Percentiles rank a stretch among this genome's conserved stretches.
These are phyloP conservation scores for Diplodia scrobiculata DNA, from an alignment of 2,329 filamentous ascomycete genomes.

Conservation along the genomic window DNA sequence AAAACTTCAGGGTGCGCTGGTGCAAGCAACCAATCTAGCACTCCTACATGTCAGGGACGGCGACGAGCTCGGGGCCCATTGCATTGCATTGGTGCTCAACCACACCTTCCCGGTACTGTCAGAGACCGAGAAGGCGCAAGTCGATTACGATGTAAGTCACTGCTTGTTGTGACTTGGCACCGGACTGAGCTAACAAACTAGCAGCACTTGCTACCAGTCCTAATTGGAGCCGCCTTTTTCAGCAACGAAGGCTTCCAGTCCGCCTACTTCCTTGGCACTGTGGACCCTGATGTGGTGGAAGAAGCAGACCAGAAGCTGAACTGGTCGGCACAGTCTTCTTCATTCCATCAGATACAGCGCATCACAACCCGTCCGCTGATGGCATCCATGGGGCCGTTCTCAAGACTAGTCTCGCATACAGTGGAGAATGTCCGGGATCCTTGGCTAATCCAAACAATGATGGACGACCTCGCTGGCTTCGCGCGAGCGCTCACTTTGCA, in stretches of 20 bases:
- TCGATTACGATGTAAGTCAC: constrained; percentile 63
- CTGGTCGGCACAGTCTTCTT: constrained; percentile 65
- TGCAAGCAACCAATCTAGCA: constrained; percentile 75
- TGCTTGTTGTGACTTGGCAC: neutral
- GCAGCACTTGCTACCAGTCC: constrained; percentile 63
- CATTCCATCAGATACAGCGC: constrained; percentile 61
- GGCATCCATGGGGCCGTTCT: constrained; percentile 66
- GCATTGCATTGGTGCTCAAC: constrained; percentile 70
- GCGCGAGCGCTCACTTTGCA: constrained; percentile 65
- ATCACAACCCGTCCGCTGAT: constrained; percentile 65
- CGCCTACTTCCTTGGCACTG: constrained; percentile 71
- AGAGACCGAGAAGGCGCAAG: constrained; percentile 57
- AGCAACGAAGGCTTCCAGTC: constrained; percentile 72
- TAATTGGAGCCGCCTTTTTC: constrained; percentile 68
- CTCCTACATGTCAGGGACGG: constrained; percentile 60
- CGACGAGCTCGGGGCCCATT: constrained; percentile 52
- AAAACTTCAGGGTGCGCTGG: constrained; percentile 72
- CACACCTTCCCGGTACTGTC: constrained; percentile 74
- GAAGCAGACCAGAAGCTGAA: constrained; percentile 57
- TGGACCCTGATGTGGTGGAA: constrained; percentile 68
- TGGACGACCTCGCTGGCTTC: constrained; percentile 69
- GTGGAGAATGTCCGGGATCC: constrained; percentile 60
- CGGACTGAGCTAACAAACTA: neutral
- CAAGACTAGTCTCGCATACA: constrained; percentile 65
- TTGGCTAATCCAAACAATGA: constrained; percentile 54